Percentiles rank a stretch among this genome's conserved stretches.
These are phyloP conservation scores for Sugiyamaella xylanicola DNA, from an alignment of 1,139 yeast genomes.

Conservation along the genomic window DNA sequence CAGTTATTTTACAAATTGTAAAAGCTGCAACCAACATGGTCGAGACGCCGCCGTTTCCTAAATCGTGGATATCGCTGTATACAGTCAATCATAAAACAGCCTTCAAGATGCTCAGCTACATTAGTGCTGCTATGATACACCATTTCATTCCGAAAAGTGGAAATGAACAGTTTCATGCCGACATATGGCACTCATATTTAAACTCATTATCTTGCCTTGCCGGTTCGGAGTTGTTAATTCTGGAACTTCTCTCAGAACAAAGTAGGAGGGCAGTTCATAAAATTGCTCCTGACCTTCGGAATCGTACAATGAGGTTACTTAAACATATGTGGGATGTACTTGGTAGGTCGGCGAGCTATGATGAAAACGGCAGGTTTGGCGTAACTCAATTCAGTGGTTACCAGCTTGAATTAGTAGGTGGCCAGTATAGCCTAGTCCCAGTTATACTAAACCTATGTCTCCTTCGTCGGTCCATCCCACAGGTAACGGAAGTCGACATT, in stretches of 20 bases:
- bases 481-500: slow-evolving; percentile 64
- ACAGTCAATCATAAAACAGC: slow-evolving; percentile 55
- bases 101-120: slow-evolving; percentile 61
- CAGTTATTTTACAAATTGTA: not conserved
- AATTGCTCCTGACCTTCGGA: slow-evolving; percentile 66
- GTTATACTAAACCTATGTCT: slow-evolving; percentile 69
- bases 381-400: slow-evolving; percentile 67
- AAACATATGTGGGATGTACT: slow-evolving; percentile 71
- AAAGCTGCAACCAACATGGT: slow-evolving; percentile 36
- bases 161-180: slow-evolving; percentile 59
- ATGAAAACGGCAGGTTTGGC: slow-evolving; percentile 63
- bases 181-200: slow-evolving; percentile 55
- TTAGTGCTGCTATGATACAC: slow-evolving; percentile 40
- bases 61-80: slow-evolving; percentile 39
- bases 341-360: slow-evolving; percentile 67
- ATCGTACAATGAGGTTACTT: slow-evolving; percentile 58
- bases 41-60: slow-evolving; percentile 28
- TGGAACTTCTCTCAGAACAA: slow-evolving; percentile 9
- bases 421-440: slow-evolving; percentile 61
- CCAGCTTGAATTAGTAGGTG: slow-evolving; percentile 65
- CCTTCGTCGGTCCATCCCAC: slow-evolving; percentile 66
- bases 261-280: slow-evolving; percentile 31
- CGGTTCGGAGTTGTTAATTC: slow-evolving; percentile 39
- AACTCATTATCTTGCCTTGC: slow-evolving; percentile 62
- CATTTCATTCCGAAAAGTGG: slow-evolving; percentile 54